phyloP scores from a whole-genome alignment of 805 yeast species.

The Suhomyces xylopsoci region DNA sequence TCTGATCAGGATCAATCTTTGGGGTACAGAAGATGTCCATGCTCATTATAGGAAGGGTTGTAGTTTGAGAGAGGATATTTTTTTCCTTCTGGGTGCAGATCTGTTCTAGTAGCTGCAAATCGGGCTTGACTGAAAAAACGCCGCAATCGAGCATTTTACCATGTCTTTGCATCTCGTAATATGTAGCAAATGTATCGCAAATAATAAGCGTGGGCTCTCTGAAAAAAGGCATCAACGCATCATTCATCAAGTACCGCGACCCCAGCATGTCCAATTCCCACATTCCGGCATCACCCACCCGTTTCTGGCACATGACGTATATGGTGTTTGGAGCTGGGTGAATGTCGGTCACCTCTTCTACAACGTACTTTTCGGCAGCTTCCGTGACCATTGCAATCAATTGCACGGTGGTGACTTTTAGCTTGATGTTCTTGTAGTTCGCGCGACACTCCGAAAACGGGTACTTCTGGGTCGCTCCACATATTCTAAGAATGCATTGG shows the following conservation, averaged over 20 bases:
- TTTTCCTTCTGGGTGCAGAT: not conserved
- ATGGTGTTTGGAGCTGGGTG: not conserved
- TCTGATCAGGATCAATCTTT: too few species aligned
- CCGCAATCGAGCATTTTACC: not conserved
- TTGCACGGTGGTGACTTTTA: not conserved
- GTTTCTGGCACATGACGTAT: not conserved
- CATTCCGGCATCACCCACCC: not conserved
- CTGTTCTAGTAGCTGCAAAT: not conserved
- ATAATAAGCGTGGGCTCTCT: not conserved
- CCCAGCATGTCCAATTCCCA: not conserved
- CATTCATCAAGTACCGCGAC: not conserved
- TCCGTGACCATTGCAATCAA: not conserved
- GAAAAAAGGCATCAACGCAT: not conserved
- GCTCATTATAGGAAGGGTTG: not conserved
- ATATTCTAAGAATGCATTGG: not conserved
- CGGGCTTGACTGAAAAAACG: not conserved
- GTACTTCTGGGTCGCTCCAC: not conserved
- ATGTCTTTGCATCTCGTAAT: not conserved
- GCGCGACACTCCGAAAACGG: not conserved
- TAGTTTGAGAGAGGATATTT: not conserved
- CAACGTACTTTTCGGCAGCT: not conserved
- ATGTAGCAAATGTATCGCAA: not conserved
- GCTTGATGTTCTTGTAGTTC: not conserved
- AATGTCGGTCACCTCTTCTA: not conserved
- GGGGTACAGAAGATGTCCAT: too few species aligned